A percentile compares a stretch with the other conserved stretches of the same genome.
These are phyloP conservation scores for Sclerotinia spermophila DNA, from an alignment of 2,329 filamentous ascomycete genomes.

Conservation along the genomic window DNA sequence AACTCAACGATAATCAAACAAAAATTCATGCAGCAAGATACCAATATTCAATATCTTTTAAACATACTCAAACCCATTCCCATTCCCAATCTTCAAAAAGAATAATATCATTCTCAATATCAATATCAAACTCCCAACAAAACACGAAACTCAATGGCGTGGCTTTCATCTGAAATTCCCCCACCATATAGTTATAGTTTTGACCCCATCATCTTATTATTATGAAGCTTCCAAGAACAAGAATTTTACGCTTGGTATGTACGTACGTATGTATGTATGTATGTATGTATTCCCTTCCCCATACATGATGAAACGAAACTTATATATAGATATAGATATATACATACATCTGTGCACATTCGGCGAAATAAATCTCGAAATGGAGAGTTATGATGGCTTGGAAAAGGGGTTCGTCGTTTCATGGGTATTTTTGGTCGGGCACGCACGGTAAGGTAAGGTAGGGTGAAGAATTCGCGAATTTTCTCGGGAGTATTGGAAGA, in stretches of 20 bases:
- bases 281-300: no score
- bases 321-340: no score
- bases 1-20: neutral
- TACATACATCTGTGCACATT: neutral
- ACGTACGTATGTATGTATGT: no score
- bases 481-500: neutral
- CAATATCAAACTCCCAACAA: neutral
- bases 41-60: neutral
- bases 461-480: neutral
- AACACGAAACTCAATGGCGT: neutral
- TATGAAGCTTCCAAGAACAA: slow-evolving; percentile 7
- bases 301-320: neutral
- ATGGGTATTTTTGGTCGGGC: neutral
- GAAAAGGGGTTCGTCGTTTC: neutral
- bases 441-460: no score
- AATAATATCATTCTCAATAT: no score
- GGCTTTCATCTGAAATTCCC: neutral
- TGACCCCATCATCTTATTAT: neutral
- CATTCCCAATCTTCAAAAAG: neutral
- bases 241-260: neutral
- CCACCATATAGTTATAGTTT: neutral
- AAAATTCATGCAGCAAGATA: neutral
- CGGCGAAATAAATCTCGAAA: no score
- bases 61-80: neutral
- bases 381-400: neutral